phyloP scores from a whole-genome alignment of 202 grass and related monocot species.

The Alloteropsis angusta region DNA sequence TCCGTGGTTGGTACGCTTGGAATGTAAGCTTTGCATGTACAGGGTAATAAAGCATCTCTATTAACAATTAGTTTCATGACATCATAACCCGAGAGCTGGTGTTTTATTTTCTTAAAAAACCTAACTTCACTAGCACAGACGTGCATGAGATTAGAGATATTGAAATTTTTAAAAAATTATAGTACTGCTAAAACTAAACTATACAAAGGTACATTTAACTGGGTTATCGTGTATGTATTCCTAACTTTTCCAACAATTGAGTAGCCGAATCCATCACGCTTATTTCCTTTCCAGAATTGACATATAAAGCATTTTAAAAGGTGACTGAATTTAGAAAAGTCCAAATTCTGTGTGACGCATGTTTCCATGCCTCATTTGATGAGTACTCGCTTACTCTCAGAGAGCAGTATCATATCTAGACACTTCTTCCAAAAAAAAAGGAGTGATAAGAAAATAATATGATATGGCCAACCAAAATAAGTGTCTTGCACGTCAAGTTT shows the following conservation, averaged over 20 bases:
- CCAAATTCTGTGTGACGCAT: neutral
- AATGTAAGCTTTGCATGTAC: neutral
- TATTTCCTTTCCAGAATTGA: neutral
- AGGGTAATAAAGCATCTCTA: neutral
- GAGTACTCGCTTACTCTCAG: neutral
- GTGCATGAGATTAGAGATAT: neutral
- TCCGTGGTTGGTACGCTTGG: neutral
- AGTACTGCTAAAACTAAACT: too few relatives aligned
- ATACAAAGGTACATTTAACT: neutral
- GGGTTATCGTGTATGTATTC: neutral
- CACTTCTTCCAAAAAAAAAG: neutral
- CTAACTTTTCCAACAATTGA: neutral
- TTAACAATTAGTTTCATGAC: neutral
- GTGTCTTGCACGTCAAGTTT: neutral
- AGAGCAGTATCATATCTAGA: neutral
- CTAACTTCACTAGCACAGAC: neutral
- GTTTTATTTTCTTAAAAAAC: neutral
- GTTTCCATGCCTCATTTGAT: neutral
- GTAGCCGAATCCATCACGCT: neutral
- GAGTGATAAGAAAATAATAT: neutral
- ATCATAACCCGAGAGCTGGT: neutral
- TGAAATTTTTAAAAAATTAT: neutral
- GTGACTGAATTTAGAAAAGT: neutral
- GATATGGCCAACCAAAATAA: neutral
- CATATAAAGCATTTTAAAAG: neutral